These are phyloP conservation scores for Juglanconis oblonga DNA, from an alignment of 2,329 filamentous ascomycete species.

Conservation along the genomic window DNA sequence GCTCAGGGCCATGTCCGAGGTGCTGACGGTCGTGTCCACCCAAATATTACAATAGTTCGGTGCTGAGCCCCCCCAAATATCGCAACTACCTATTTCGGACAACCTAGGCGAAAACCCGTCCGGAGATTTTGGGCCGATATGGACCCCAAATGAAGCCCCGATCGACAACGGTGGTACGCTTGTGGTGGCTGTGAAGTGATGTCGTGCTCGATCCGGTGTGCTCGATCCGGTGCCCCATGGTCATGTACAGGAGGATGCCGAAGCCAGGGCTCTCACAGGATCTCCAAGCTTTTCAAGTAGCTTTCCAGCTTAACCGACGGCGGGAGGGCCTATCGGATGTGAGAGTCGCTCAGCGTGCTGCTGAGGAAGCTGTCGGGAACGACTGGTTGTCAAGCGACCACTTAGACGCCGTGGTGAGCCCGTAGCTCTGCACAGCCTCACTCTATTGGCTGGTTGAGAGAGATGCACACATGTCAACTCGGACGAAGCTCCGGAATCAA, in stretches of 20 bases:
- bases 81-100: background rate
- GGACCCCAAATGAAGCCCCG: background rate
- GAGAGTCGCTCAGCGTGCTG: background rate
- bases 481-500: no score
- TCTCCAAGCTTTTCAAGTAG: no score
- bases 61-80: background rate
- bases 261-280: no score
- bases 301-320: no score
- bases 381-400: background rate
- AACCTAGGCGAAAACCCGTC: background rate
- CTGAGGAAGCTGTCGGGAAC: background rate
- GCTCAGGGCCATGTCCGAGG: no score
- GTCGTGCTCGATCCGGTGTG: no score
- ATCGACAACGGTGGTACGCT: background rate
- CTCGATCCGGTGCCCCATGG: no score
- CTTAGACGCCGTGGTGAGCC: background rate
- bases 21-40: background rate
- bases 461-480: no score
- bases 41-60: background rate
- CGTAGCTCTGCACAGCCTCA: conserved; percentile 7
- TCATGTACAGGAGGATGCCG: no score
- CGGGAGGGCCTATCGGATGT: no score
- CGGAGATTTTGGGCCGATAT: background rate
- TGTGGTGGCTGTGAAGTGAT: conserved; percentile 12
- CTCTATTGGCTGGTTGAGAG: background rate